These are phyloP conservation scores for Plasmodium chabaudi DNA, from an alignment of 169 alveolate genomes.

Conservation along the genomic window DNA sequence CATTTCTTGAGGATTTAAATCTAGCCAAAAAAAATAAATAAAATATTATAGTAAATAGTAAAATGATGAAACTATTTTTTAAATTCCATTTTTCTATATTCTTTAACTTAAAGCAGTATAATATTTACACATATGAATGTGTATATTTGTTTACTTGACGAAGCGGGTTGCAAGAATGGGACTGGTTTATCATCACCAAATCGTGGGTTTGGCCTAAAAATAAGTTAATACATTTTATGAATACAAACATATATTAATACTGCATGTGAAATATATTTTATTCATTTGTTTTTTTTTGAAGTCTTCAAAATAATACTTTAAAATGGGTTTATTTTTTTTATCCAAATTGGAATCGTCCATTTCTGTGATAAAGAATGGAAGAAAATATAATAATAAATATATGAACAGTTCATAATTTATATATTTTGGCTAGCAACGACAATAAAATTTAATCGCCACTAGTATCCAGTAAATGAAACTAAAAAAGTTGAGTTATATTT, in stretches of 20 bases:
- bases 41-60: background rate
- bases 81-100: no score
- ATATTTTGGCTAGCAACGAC: no score
- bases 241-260: background rate
- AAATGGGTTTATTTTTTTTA: constrained; percentile 57
- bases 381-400: constrained; percentile 8
- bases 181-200: constrained; percentile 45
- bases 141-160: constrained; percentile 16
- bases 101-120: no score
- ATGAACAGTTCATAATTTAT: no score
- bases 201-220: constrained; percentile 67
- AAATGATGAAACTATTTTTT: no score
- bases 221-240: no score
- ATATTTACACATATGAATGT: background rate
- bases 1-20: constrained; percentile 14
- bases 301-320: constrained; percentile 18
- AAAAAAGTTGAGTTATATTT: no score
- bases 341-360: constrained; percentile 6
- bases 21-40: background rate
- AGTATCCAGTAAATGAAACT: no score
- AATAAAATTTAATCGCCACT: no score
- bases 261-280: background rate
- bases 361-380: constrained; percentile 7
- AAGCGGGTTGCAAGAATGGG: constrained; percentile 52
- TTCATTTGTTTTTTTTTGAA: constrained; percentile 10